Evolutionary conservation across 768 basidiomycete species (phyloP).

Genomic region (Tylopilus balloui): DNA sequence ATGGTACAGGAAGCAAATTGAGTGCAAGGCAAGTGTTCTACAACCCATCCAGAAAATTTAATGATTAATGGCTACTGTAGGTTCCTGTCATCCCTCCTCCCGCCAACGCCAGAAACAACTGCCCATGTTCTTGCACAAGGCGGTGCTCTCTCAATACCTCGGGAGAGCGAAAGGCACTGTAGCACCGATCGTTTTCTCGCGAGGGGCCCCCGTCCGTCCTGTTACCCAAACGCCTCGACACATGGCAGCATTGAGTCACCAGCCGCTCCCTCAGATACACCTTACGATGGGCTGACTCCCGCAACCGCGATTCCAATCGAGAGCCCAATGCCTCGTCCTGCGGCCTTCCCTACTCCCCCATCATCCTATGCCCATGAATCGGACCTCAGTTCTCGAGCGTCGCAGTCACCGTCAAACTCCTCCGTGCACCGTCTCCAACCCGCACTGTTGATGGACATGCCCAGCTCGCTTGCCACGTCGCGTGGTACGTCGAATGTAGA

Average conservation of each 20-base stretch:
- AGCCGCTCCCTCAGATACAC: not conserved
- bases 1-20: constrained; percentile 38
- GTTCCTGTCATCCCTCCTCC: constrained; percentile 71
- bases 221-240: not conserved
- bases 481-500: constrained; percentile 9
- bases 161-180: not conserved
- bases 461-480: constrained; percentile 7
- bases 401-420: constrained; percentile 20
- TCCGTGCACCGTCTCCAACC: constrained; percentile 20
- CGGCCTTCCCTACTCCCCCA: constrained; percentile 22
- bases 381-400: constrained; percentile 24
- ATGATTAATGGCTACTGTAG: constrained; percentile 8
- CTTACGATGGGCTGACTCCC: constrained; percentile 7
- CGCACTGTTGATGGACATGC: not conserved
- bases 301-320: constrained; percentile 16
- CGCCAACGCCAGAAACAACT: constrained; percentile 66
- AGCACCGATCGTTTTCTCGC: not conserved
- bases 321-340: constrained; percentile 9
- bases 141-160: constrained; percentile 34
- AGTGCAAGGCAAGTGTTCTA: constrained; percentile 13
- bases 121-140: constrained; percentile 67
- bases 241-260: not conserved
- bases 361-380: constrained; percentile 16
- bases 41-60: not conserved
- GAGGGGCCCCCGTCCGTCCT: not conserved